Evolutionary conservation across 805 yeast species (phyloP).

Genomic region (Myxozyma vanderwaltii): DNA sequence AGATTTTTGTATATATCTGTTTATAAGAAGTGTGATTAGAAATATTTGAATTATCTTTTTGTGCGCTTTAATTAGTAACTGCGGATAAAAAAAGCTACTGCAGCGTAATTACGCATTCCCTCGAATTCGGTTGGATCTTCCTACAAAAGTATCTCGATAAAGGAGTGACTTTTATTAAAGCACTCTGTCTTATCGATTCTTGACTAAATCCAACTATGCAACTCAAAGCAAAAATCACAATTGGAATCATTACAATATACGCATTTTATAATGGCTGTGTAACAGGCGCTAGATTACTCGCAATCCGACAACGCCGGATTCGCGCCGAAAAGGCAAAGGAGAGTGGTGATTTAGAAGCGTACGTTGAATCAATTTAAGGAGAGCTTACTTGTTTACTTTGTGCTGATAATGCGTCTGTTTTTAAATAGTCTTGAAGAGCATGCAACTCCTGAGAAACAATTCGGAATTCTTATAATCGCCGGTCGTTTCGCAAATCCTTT

Average conservation of each 20-base stretch:
- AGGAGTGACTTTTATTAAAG: too few species aligned
- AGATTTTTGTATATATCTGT: too few species aligned
- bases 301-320: slow-evolving; percentile 17
- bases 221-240: slow-evolving; percentile 9
- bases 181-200: not conserved
- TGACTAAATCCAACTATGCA: slow-evolving; percentile 2
- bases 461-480: slow-evolving; percentile 38
- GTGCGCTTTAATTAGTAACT: too few species aligned
- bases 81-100: too few species aligned
- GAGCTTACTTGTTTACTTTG: not conserved
- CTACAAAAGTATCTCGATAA: too few species aligned
- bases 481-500: slow-evolving; percentile 93
- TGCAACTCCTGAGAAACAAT: slow-evolving; percentile 31
- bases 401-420: not conserved
- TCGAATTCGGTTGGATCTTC: too few species aligned
- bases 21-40: too few species aligned
- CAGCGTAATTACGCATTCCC: too few species aligned
- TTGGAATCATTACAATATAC: slow-evolving; percentile 21
- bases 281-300: slow-evolving; percentile 14
- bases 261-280: slow-evolving; percentile 24
- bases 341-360: slow-evolving; percentile 22
- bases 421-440: slow-evolving; percentile 2
- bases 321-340: slow-evolving; percentile 18
- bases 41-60: too few species aligned
- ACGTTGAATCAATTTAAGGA: not conserved